Percentiles rank a stretch among this genome's conserved stretches.
Conservation (phyloP, 2,329 filamentous ascomycete species). For the Trichophyton verrucosum region DNA sequence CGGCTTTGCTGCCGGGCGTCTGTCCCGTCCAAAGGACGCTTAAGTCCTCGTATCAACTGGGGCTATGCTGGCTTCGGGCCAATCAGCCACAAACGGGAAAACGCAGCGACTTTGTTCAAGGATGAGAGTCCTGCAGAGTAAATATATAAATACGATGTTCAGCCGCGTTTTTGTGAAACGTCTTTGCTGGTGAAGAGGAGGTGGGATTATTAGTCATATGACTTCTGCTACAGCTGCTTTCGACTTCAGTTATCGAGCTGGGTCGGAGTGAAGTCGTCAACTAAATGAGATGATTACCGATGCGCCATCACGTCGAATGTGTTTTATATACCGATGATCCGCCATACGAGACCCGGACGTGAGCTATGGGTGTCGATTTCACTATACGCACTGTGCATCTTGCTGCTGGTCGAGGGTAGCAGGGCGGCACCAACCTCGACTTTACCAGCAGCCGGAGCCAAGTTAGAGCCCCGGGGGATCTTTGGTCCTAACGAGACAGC, state of each 20-base stretch:
- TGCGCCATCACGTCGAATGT: not conserved
- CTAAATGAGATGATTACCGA: not conserved
- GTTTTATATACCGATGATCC: not conserved
- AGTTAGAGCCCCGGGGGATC: conserved; percentile 5
- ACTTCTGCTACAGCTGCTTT: not conserved
- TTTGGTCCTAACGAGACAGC: conserved; percentile 8
- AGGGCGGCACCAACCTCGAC: conserved; percentile 1
- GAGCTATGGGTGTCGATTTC: not conserved
- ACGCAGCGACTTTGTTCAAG: not conserved
- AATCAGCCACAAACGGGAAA: not conserved
- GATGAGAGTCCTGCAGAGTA: no score
- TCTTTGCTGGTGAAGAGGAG: not conserved
- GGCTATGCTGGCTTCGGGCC: not conserved
- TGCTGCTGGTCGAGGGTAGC: not conserved
- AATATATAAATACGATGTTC: not conserved
- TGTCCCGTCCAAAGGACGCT: not conserved
- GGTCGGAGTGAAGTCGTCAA: no score
- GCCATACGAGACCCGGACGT: not conserved
- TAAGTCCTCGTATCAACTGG: not conserved
- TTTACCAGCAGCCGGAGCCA: not conserved
- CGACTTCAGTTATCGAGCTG: no score
- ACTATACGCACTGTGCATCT: not conserved
- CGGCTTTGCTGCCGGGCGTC: not conserved
- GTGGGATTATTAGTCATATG: not conserved
- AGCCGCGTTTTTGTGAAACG: not conserved